Evolutionary conservation across 352 stramenopile species (phyloP), one percentile per base, ranked within the genome.

Genomic region (Phytophthora foliorum): DNA sequence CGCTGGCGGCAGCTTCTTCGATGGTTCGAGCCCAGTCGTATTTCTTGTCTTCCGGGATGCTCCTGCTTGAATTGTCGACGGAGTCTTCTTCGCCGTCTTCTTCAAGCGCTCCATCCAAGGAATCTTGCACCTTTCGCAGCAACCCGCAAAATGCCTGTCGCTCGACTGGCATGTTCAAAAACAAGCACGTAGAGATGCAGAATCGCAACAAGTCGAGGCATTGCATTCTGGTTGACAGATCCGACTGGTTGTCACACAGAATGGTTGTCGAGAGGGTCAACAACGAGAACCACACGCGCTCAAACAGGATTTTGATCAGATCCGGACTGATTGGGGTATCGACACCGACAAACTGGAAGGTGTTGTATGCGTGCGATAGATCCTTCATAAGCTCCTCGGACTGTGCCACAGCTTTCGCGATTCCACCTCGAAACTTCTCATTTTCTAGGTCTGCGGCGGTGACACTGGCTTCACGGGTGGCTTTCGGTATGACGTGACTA

Each of bases 281-380:
- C 54, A 99, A 90, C 42, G 97, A 94, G 67, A 98, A 98, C 95
- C 96, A 99, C n/a, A 97, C 94, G 7, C 94, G 86, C 53, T 96
- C 85, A 32, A 98, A 98, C 10, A 98, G 78, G 14, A 96, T 74
- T 63, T 97, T 97, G 67, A 98, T 96, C 25, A 98, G 72, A 34
- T 98, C 93, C 4, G 88, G 88, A 53, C 89, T 97, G 61, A 97
- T 95, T 25, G 80, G 85, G 2, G 89, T 80, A 57, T 98, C 92
- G 9, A 98, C 84, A n/a, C 92, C 90, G 7, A 98, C 86, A 38
- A 97, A 94, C 36, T 96, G 86, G 72, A 98, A 98, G 5, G 79
- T 93, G 46, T 88, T 90, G 67, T 94, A 94, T 6, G 81, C 80
- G 45, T 86, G 78, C 4, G 80, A 92, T 3, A 95, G 51, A 50